Percentiles rank a stretch among this genome's conserved stretches.
Evolutionary conservation across 192 early-diverging fungal species (phyloP).

Genomic region (Allomyces macrogynus): DNA sequence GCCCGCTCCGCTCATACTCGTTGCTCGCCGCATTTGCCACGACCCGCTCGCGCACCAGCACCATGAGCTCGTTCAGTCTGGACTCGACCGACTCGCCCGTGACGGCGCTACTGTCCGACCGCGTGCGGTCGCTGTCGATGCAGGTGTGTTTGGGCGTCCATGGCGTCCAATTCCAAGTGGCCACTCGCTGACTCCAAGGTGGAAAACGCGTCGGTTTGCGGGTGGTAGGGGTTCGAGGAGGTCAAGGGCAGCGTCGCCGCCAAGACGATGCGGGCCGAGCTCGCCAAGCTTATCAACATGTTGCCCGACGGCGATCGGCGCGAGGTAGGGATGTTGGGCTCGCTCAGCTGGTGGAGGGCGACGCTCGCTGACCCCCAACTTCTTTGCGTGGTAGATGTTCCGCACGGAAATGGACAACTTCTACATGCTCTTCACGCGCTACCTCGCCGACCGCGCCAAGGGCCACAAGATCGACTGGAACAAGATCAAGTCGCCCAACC

Average conservation of each 20-base stretch:
- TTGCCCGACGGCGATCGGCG: slow-evolving; percentile 35
- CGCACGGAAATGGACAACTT: slow-evolving; percentile 70
- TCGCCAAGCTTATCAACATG: slow-evolving; percentile 35
- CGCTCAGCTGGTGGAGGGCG: not conserved
- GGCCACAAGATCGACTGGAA: slow-evolving; percentile 80
- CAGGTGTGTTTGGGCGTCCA: not conserved
- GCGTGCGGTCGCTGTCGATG: not conserved
- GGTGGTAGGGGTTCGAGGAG: slow-evolving; percentile 31
- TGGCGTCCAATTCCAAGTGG: not conserved
- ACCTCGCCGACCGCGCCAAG: slow-evolving; percentile 57
- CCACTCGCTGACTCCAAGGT: not conserved
- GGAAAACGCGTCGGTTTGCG: not conserved
- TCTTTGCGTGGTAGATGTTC: slow-evolving; percentile 25
- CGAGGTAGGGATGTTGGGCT: slow-evolving; percentile 14
- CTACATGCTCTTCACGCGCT: slow-evolving; percentile 65
- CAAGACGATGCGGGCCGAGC: slow-evolving; percentile 54
- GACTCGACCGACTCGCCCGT: too few relatives aligned
- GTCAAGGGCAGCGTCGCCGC: slow-evolving; percentile 35
- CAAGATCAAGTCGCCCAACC: slow-evolving; percentile 75
- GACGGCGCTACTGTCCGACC: not conserved
- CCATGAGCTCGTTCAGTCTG: too few relatives aligned
- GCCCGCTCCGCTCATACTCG: too few relatives aligned
- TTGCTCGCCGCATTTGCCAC: too few relatives aligned
- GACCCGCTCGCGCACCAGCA: too few relatives aligned
- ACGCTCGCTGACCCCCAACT: slow-evolving; percentile 7